phyloP scores from a whole-genome alignment of 2,329 filamentous ascomycete genomes.

The Claviceps fusiformis region DNA sequence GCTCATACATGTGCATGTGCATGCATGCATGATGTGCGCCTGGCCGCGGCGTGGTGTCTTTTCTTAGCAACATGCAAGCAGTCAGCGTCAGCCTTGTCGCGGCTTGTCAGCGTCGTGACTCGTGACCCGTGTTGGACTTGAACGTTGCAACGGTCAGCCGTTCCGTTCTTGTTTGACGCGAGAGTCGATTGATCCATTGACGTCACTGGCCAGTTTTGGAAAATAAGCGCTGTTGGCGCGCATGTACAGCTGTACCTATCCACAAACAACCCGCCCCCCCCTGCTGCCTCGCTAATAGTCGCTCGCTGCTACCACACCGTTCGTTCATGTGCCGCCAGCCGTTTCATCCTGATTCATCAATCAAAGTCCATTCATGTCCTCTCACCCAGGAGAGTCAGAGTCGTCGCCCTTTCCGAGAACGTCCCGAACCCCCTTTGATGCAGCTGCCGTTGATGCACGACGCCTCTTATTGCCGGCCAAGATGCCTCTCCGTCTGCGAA shows the following conservation, averaged over 20 bases:
- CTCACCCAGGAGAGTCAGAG: no score
- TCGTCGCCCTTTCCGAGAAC: no score
- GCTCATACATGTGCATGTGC: neutral
- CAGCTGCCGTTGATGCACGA: neutral
- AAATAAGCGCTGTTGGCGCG: neutral
- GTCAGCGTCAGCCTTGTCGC: neutral
- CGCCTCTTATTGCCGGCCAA: neutral
- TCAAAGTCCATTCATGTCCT: no score
- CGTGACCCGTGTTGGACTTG: no score
- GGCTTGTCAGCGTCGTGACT: no score
- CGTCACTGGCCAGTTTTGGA: neutral
- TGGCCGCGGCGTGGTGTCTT: neutral
- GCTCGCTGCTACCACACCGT: no score
- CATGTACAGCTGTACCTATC: no score
- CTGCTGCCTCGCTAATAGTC: no score
- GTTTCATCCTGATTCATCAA: no score
- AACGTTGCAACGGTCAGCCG: no score
- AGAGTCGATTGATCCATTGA: neutral
- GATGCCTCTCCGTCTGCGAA: slow-evolving; percentile 26
- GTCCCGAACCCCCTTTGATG: neutral
- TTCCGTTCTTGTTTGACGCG: no score
- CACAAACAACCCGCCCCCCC: neutral
- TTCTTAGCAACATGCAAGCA: neutral
- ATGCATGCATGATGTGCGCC: neutral
- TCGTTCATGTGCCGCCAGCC: no score